Evolutionary conservation across 2,329 filamentous ascomycete species (phyloP).

Genomic region (Phoma sp.): DNA sequence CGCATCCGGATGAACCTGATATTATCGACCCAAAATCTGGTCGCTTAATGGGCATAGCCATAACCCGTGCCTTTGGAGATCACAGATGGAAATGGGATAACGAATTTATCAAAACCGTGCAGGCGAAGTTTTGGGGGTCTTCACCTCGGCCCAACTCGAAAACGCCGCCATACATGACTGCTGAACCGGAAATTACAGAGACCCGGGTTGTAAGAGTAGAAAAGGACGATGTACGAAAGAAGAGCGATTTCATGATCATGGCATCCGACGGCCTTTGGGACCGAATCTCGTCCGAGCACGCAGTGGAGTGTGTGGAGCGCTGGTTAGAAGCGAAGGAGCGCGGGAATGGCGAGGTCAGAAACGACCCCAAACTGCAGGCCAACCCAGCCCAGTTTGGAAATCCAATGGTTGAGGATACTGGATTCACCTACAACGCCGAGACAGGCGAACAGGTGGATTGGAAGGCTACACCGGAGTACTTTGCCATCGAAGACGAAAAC

Average conservation of each 20-base stretch:
- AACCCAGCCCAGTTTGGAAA: conserved; percentile 17
- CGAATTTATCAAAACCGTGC: conserved; percentile 54
- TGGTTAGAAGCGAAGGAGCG: conserved; percentile 58
- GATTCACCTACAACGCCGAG: conserved; percentile 43
- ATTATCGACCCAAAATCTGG: conserved; percentile 62
- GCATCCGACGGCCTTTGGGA: conserved; percentile 74
- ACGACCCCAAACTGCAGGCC: conserved; percentile 22
- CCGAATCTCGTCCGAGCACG: conserved; percentile 62
- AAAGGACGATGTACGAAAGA: conserved; percentile 28
- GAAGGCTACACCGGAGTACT: conserved; percentile 52
- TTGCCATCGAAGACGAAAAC: conserved; percentile 60
- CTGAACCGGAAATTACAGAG: conserved; percentile 68
- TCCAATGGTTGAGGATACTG: conserved; percentile 33
- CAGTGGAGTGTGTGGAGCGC: conserved; percentile 62
- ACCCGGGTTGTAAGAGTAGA: conserved; percentile 56
- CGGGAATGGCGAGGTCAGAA: conserved; percentile 23
- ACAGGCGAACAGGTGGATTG: conserved; percentile 48
- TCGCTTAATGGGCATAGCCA: conserved; percentile 65
- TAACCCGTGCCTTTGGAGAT: conserved; percentile 73
- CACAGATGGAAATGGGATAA: conserved; percentile 70
- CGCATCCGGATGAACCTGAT: conserved; percentile 68
- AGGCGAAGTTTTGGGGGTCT: conserved; percentile 59
- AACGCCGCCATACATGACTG: conserved; percentile 72
- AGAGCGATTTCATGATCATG: conserved; percentile 66
- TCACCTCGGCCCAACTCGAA: conserved; percentile 52